phyloP scores from a whole-genome alignment of 305 asterid genomes.

The Plantago coronopus region DNA sequence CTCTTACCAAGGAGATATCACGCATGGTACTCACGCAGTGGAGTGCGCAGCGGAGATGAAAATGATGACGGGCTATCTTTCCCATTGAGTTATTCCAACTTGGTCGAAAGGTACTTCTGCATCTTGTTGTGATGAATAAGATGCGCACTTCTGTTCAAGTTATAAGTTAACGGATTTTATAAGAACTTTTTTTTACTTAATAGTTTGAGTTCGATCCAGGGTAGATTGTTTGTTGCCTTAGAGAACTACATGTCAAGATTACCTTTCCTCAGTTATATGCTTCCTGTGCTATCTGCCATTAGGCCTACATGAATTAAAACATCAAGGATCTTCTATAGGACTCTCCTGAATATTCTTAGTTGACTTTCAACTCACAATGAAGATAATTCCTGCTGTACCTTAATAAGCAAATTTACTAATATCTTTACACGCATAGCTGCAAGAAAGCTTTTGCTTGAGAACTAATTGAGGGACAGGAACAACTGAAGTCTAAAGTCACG shows the following conservation, averaged over 20 bases:
- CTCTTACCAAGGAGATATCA: conserved; percentile 97
- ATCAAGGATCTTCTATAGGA: background rate
- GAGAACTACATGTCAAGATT: background rate
- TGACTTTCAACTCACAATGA: too few species aligned
- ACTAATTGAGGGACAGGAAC: too few species aligned
- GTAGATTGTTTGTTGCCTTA: background rate
- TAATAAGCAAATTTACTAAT: too few species aligned
- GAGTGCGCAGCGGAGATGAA: conserved; percentile 68
- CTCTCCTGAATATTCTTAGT: too few species aligned
- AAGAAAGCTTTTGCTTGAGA: too few species aligned
- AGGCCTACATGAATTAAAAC: background rate
- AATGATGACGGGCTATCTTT: conserved; percentile 89
- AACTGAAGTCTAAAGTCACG: too few species aligned
- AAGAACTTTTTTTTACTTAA: background rate
- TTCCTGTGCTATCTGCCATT: background rate
- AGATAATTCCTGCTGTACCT: too few species aligned
- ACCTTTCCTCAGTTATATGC: background rate
- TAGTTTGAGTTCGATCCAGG: background rate
- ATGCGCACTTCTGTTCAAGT: conserved; percentile 6
- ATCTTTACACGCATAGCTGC: too few species aligned
- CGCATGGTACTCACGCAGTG: conserved; percentile 92
- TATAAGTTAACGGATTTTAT: background rate
- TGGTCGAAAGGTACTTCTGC: conserved; percentile 69
- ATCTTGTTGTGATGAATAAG: conserved; percentile 6
- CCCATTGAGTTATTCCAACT: conserved; percentile 69